phyloP scores from a whole-genome alignment of 2,329 filamentous ascomycete genomes.

The Penicillium sp. region DNA sequence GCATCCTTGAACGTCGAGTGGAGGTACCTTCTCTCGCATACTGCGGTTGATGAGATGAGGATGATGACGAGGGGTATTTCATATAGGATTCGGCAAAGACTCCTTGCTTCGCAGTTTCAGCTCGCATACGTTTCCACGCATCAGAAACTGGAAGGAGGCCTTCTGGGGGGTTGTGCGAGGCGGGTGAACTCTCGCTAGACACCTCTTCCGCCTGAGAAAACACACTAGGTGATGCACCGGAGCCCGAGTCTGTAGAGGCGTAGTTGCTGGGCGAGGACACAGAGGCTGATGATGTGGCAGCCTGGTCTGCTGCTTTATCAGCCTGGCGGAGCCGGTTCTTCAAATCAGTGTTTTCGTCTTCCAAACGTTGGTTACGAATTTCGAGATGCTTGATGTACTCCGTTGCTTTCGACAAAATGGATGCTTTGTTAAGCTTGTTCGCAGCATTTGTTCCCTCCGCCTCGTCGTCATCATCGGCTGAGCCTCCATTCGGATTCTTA shows the following conservation, averaged over 20 bases:
- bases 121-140: constrained; percentile 42
- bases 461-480: constrained; percentile 68
- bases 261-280: constrained; percentile 43
- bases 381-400: constrained; percentile 95
- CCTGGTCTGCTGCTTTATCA: constrained; percentile 56
- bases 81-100: constrained; percentile 42
- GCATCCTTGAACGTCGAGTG: constrained; percentile 50
- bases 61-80: constrained; percentile 20
- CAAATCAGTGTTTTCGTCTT: constrained; percentile 76
- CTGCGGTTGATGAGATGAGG: constrained; percentile 20
- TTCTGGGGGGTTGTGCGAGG: constrained; percentile 37
- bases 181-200: constrained; percentile 30
- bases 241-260: constrained; percentile 36
- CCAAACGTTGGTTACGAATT: constrained; percentile 77
- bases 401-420: constrained; percentile 89
- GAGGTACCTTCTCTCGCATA: constrained; percentile 43
- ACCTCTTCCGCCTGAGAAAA: constrained; percentile 41
- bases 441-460: constrained; percentile 78
- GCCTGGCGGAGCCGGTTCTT: constrained; percentile 78
- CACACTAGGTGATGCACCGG: constrained; percentile 39
- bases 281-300: constrained; percentile 36
- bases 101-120: constrained; percentile 32
- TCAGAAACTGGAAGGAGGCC: constrained; percentile 46
- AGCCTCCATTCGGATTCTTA: constrained; percentile 49
- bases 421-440: constrained; percentile 97